A percentile compares a stretch with the other conserved stretches of the same genome.
Conservation (phyloP, 352 stramenopile species). For the Globisporangium orthogonon region DNA sequence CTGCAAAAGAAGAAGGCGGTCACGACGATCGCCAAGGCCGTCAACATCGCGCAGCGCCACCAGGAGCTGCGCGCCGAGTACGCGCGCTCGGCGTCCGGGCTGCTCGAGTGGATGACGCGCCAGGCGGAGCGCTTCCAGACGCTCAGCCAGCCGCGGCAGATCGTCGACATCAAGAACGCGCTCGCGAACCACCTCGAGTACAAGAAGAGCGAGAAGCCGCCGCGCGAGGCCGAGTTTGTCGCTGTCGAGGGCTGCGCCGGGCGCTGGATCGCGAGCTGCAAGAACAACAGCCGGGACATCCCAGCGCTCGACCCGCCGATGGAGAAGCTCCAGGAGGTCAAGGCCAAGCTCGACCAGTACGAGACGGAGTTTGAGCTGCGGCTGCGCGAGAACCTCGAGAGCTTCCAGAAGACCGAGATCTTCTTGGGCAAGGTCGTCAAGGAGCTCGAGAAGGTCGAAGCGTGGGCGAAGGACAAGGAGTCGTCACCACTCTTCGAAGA, state of each 20-base stretch:
- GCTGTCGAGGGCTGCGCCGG: conserved; percentile 71
- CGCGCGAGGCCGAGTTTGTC: conserved; percentile 77
- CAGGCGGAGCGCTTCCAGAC: conserved; percentile 77
- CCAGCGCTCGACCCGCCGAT: conserved; percentile 65
- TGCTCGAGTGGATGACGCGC: conserved; percentile 66
- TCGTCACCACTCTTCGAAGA: conserved; percentile 63
- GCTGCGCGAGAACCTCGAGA: conserved; percentile 66
- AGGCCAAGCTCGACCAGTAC: conserved; percentile 54
- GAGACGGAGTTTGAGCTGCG: conserved; percentile 72
- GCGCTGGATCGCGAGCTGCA: conserved; percentile 81
- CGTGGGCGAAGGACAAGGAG: conserved; percentile 79
- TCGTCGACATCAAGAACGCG: conserved; percentile 63
- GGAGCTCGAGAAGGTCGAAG: conserved; percentile 79
- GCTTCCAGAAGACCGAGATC: conserved; percentile 79
- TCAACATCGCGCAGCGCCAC: conserved; percentile 87
- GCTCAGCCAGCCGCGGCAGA: conserved; percentile 54
- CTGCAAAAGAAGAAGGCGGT: conserved; percentile 88
- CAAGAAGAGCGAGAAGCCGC: conserved; percentile 85
- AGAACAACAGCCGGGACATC: conserved; percentile 79
- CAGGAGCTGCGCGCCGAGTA: conserved; percentile 79
- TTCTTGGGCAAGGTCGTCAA: conserved; percentile 83
- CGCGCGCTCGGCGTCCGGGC: conserved; percentile 48
- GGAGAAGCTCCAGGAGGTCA: conserved; percentile 76
- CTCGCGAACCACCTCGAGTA: conserved; percentile 68
- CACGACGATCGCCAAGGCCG: conserved; percentile 86